Evolutionary conservation across 116 monocot genomes (phyloP), one percentile per base, ranked within the genome.

Genomic region (Thalassia testudinum): DNA sequence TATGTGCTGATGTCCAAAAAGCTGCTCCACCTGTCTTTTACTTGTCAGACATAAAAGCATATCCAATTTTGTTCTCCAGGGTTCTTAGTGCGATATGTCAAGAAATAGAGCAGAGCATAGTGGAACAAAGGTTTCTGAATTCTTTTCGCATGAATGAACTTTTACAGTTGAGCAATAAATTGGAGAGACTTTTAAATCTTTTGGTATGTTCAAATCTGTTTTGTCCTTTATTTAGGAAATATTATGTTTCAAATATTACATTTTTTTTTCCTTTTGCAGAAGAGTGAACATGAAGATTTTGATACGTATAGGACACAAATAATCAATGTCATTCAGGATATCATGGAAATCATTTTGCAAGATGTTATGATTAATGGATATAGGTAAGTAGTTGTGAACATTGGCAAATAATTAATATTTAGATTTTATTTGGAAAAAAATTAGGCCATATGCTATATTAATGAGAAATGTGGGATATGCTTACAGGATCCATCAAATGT

Each of bases 281-380:
- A 67, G 75, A 60, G 45, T 47, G 78, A 81, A 0, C 19, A 56
- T 55, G 78, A 78, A 26, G 84, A 88, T 20, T 45, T 50, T 52
- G 74, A 95, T 19, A 43, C 69, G 0, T 61, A 53, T 52, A 88
- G 37, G 65, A 67, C 80, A 56, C 84, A 84, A 8, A 72, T 95
- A 53, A 77, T 84, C 50, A 95, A 84, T 77, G 85, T 95, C 48
- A 64, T 95, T 40, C 95, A 95, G 64, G 95, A 95, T 70, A 88
- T 87, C 37, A 72, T 88, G 78, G 95, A 95, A 66, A 95, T 95
- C 52, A 77, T 85, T 62, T 67, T 69, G 65, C 87, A 85, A 61
- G 95, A 95, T 75, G 66, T 88, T 21, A 85, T 95, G 88, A 72
- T 49, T 22, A 62, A 60, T 56, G 76, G 62, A 68, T 66, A 66